A percentile compares a stretch with the other conserved stretches of the same genome.
Conservation (phyloP, 1,139 yeast species). For the Sugiyamaella japonica region DNA sequence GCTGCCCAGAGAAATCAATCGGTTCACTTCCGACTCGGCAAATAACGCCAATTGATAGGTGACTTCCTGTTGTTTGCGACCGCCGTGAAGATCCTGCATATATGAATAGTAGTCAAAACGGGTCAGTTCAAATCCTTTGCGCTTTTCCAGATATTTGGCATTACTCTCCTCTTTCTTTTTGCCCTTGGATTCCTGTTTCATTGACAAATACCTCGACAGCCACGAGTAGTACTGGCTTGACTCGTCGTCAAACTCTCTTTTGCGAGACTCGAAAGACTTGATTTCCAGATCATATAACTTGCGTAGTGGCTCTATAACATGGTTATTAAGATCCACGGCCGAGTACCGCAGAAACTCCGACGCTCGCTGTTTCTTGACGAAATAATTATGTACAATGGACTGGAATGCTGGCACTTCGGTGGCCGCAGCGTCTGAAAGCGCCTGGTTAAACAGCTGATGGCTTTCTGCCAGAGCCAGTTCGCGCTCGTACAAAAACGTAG, state of each 20-base stretch:
- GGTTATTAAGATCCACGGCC: slow-evolving; percentile 34
- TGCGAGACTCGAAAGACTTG: slow-evolving; percentile 45
- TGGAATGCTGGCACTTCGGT: slow-evolving; percentile 39
- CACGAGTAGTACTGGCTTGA: slow-evolving; percentile 74
- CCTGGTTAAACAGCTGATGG: slow-evolving; percentile 38
- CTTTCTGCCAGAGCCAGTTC: slow-evolving; percentile 41
- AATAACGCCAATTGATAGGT: slow-evolving; percentile 42
- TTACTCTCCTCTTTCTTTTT: slow-evolving; percentile 49
- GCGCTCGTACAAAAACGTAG: slow-evolving; percentile 41
- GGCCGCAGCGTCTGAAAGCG: slow-evolving; percentile 37
- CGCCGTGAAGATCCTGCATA: slow-evolving; percentile 59
- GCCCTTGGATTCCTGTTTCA: slow-evolving; percentile 52
- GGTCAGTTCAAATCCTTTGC: slow-evolving; percentile 63
- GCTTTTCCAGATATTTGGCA: slow-evolving; percentile 58
- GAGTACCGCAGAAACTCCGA: slow-evolving; percentile 27
- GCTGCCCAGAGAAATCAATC: slow-evolving; percentile 33
- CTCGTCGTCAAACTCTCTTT: slow-evolving; percentile 66
- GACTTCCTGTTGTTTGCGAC: slow-evolving; percentile 46
- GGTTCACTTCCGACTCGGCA: slow-evolving; percentile 40
- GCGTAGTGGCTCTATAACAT: slow-evolving; percentile 45
- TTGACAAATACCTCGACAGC: slow-evolving; percentile 66
- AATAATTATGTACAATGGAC: slow-evolving; percentile 38
- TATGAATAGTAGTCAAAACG: slow-evolving; percentile 71
- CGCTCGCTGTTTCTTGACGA: slow-evolving; percentile 28
- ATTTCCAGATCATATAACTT: slow-evolving; percentile 45